Evolutionary conservation across 148 eudicot species (phyloP).

Genomic region (Fagopyrum esculentum): DNA sequence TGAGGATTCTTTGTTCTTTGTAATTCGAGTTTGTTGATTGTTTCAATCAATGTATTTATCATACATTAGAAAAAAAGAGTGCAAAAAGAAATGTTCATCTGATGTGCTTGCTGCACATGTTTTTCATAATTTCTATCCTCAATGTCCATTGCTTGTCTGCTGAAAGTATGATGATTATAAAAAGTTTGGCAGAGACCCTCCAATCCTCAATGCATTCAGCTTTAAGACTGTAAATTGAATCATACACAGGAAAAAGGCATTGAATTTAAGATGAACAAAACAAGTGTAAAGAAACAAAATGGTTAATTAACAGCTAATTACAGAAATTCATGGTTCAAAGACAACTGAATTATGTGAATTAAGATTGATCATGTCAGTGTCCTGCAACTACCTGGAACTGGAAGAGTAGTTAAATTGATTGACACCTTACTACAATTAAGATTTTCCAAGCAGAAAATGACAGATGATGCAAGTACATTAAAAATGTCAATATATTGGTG

Average conservation of each 20-base stretch:
- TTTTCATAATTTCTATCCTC: too few relatives aligned
- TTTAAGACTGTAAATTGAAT: neutral
- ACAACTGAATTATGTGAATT: neutral
- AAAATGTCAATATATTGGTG: neutral
- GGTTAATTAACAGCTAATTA: neutral
- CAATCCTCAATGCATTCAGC: neutral
- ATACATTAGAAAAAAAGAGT: neutral
- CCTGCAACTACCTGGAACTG: neutral
- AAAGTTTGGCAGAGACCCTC: too few relatives aligned
- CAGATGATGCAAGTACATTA: neutral
- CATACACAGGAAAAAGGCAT: neutral
- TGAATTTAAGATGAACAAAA: neutral
- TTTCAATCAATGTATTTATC: neutral
- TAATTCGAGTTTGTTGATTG: neutral
- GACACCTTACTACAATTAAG: neutral
- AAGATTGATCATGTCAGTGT: neutral
- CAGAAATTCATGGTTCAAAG: neutral
- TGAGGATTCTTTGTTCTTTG: neutral
- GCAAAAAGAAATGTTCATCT: neutral
- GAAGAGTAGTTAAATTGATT: neutral
- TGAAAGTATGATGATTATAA: too few relatives aligned
- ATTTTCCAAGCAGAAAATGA: neutral
- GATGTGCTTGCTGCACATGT: too few relatives aligned
- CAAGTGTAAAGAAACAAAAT: neutral
- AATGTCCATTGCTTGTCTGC: too few relatives aligned